Conservation (phyloP, 2,329 filamentous ascomycete species). For the Talaromyces sp. region DNA sequence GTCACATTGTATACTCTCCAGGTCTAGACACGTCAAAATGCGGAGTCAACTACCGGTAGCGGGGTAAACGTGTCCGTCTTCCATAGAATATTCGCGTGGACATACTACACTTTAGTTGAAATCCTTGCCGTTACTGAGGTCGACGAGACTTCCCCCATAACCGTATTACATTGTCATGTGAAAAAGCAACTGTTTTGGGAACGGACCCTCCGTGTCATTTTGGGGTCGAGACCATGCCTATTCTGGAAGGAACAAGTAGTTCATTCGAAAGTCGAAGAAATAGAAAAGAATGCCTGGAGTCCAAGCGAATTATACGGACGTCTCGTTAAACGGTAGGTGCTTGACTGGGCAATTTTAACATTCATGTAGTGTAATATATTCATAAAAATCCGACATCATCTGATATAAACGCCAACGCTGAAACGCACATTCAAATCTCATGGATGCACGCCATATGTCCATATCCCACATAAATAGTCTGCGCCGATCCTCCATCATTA, state of each 20-base stretch:
- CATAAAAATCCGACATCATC: not conserved
- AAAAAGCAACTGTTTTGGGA: not conserved
- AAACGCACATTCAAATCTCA: conserved; percentile 8
- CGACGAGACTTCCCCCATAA: not conserved
- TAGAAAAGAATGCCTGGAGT: too few species aligned
- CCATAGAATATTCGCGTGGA: not conserved
- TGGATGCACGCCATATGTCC: not conserved
- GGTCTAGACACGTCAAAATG: not conserved
- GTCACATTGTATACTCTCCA: not conserved
- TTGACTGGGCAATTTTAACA: not conserved
- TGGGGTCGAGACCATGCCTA: not conserved
- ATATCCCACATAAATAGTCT: not conserved
- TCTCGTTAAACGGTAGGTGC: not conserved
- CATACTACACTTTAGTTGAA: not conserved
- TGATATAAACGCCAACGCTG: conserved; percentile 14
- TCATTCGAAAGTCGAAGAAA: not conserved
- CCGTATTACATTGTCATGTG: not conserved
- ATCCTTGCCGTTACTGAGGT: not conserved
- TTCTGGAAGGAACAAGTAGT: not conserved
- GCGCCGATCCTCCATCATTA: not conserved
- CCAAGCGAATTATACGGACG: not conserved
- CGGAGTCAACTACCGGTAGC: not conserved
- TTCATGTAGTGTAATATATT: not conserved
- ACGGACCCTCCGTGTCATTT: not conserved
- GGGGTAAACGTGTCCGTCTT: not conserved